A percentile compares a stretch with the other conserved stretches of the same genome.
Evolutionary conservation across 2,329 filamentous ascomycete genomes (phyloP).

Genomic region (Pseudopyricularia javanii): DNA sequence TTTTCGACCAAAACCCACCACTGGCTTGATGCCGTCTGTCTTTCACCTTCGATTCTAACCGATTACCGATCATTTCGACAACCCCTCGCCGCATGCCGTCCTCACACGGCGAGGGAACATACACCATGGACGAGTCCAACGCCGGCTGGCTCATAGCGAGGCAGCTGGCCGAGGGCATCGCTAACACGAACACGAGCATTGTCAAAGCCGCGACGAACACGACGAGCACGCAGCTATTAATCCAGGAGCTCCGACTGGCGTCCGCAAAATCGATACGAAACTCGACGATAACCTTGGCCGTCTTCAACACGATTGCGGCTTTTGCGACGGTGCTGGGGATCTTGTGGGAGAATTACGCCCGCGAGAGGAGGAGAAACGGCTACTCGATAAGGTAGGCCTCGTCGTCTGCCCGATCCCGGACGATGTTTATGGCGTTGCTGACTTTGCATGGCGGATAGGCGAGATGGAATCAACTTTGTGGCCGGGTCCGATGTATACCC

Average conservation of each 20-base stretch:
- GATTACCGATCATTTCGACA: not conserved
- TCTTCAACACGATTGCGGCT: slow-evolving; percentile 48
- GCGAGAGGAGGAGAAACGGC: slow-evolving; percentile 24
- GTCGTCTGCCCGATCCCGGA: not conserved
- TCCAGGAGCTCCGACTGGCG: slow-evolving; percentile 38
- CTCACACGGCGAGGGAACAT: slow-evolving; percentile 5
- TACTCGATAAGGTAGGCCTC: slow-evolving; percentile 26
- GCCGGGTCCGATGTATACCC: slow-evolving; percentile 37
- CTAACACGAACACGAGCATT: slow-evolving; percentile 6
- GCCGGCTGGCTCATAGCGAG: slow-evolving; percentile 17
- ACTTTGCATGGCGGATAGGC: not conserved
- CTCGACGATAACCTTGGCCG: slow-evolving; percentile 47
- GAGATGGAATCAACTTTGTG: slow-evolving; percentile 20
- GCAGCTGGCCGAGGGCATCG: slow-evolving; percentile 9
- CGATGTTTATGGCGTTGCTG: not conserved
- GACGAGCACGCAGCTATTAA: slow-evolving; percentile 26
- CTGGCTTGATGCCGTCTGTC: slow-evolving; percentile 11
- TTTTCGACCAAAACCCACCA: slow-evolving; percentile 12
- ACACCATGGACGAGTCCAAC: slow-evolving; percentile 9
- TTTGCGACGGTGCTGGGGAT: slow-evolving; percentile 44
- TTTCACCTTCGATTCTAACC: slow-evolving; percentile 1
- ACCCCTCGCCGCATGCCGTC: not conserved
- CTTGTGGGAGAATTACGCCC: slow-evolving; percentile 40
- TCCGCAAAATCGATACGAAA: slow-evolving; percentile 45
- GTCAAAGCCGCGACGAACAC: slow-evolving; percentile 18